Percentiles rank a stretch among this genome's conserved stretches.
Conservation (phyloP, 768 basidiomycete species). For the Suillus luteus region DNA sequence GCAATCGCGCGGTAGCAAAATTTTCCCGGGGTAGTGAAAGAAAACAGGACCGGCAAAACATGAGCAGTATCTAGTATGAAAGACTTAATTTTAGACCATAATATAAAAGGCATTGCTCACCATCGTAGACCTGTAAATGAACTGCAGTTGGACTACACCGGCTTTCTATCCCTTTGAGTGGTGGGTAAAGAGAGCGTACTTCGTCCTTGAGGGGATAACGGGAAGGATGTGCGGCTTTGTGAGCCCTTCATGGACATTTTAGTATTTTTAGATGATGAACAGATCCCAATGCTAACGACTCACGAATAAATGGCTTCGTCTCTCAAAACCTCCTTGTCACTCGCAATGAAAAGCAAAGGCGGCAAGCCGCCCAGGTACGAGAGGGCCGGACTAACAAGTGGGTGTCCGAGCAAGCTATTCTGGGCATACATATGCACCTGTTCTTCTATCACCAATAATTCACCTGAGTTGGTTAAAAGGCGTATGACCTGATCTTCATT, state of each 20-base stretch:
- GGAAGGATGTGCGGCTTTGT: slow-evolving; percentile 87
- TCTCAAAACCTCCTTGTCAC: slow-evolving; percentile 88
- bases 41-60: slow-evolving; percentile 70
- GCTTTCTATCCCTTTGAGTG: slow-evolving; percentile 54
- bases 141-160: slow-evolving; percentile 69
- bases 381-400: slow-evolving; percentile 79
- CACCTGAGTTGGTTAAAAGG: slow-evolving; percentile 49
- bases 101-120: slow-evolving; percentile 36
- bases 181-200: slow-evolving; percentile 54
- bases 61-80: slow-evolving; percentile 61
- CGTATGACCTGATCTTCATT: slow-evolving; percentile 46
- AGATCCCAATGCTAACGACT: slow-evolving; percentile 7
- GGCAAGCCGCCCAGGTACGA: slow-evolving; percentile 90
- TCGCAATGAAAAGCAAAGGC: slow-evolving; percentile 80
- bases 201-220: slow-evolving; percentile 55
- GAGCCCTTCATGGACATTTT: slow-evolving; percentile 57
- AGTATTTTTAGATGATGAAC: background rate
- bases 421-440: slow-evolving; percentile 89
- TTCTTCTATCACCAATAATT: slow-evolving; percentile 53
- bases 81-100: slow-evolving; percentile 21
- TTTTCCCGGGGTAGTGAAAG: slow-evolving; percentile 77
- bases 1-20: slow-evolving; percentile 81
- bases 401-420: slow-evolving; percentile 76
- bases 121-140: slow-evolving; percentile 93
- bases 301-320: slow-evolving; percentile 91